Conservation (phyloP, 768 basidiomycete species). For the Lenzites betulinus region DNA sequence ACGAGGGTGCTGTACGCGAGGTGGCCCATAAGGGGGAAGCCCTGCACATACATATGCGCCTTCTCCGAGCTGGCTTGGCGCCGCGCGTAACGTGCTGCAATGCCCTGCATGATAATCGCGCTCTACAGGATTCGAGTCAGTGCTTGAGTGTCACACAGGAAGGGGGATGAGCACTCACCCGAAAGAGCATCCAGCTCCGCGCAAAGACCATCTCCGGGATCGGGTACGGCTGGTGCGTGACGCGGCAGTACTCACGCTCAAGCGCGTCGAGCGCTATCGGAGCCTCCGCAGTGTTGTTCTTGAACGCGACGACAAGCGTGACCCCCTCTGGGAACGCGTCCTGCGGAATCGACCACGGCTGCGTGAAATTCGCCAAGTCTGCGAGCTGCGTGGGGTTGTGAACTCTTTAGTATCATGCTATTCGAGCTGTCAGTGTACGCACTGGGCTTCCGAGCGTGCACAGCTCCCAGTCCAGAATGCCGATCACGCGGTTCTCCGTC, state of each 20-base stretch:
- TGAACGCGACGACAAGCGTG: conserved; percentile 56
- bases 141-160: background rate
- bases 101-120: conserved; percentile 85
- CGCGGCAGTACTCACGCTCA: conserved; percentile 80
- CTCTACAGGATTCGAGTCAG: conserved; percentile 42
- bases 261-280: conserved; percentile 71
- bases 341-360: conserved; percentile 72
- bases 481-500: conserved; percentile 88
- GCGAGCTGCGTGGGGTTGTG: conserved; percentile 54
- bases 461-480: conserved; percentile 96
- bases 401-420: background rate
- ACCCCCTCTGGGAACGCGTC: conserved; percentile 31
- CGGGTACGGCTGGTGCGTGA: conserved; percentile 68
- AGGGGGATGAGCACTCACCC: conserved; percentile 47
- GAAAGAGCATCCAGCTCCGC: conserved; percentile 83
- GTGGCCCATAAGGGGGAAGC: conserved; percentile 64
- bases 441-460: conserved; percentile 94
- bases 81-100: conserved; percentile 82
- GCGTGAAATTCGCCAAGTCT: conserved; percentile 88
- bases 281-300: conserved; percentile 50
- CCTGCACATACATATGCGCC: conserved; percentile 47
- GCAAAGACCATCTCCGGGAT: conserved; percentile 79
- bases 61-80: conserved; percentile 88
- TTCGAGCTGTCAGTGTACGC: conserved; percentile 29
- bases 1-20: conserved; percentile 47